Conservation (phyloP, 2,329 filamentous ascomycete species). For the Venturia carpophila region DNA sequence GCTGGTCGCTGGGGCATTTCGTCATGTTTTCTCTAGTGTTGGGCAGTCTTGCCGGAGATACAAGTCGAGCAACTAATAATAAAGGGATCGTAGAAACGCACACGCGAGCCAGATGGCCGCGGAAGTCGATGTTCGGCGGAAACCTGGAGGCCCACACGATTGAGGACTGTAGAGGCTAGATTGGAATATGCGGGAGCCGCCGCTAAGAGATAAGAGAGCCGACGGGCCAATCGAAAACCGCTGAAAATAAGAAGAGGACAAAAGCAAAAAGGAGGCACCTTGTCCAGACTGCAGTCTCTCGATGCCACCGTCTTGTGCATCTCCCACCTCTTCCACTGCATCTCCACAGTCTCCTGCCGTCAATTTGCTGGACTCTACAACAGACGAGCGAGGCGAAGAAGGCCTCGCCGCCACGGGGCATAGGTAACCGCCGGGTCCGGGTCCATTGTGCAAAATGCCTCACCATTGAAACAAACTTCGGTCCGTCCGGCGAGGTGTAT, state of each 20-base stretch:
- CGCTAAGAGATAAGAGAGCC: slow-evolving; percentile 3
- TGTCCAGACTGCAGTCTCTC: not conserved
- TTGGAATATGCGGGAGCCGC: not conserved
- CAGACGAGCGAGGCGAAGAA: not conserved
- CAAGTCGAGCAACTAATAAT: not conserved
- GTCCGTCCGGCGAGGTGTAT: not conserved
- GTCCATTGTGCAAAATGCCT: not conserved
- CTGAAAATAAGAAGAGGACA: not conserved
- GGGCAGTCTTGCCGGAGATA: not conserved
- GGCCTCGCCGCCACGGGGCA: not conserved
- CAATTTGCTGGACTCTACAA: not conserved
- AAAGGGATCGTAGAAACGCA: not conserved
- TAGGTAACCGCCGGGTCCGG: too few species aligned
- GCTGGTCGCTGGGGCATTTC: not conserved
- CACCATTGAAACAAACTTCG: not conserved
- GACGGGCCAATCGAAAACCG: not conserved
- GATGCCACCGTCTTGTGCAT: too few species aligned
- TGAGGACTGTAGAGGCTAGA: not conserved
- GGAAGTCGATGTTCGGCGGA: not conserved
- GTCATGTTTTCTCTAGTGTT: not conserved
- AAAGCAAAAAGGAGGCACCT: not conserved
- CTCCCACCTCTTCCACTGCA: not conserved
- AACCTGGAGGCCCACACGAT: not conserved
- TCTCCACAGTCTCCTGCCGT: not conserved
- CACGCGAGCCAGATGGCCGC: not conserved